Evolutionary conservation across 192 early-diverging fungal genomes (phyloP), one percentile per base, ranked within the genome.

Genomic region (Coemansia erecta): DNA sequence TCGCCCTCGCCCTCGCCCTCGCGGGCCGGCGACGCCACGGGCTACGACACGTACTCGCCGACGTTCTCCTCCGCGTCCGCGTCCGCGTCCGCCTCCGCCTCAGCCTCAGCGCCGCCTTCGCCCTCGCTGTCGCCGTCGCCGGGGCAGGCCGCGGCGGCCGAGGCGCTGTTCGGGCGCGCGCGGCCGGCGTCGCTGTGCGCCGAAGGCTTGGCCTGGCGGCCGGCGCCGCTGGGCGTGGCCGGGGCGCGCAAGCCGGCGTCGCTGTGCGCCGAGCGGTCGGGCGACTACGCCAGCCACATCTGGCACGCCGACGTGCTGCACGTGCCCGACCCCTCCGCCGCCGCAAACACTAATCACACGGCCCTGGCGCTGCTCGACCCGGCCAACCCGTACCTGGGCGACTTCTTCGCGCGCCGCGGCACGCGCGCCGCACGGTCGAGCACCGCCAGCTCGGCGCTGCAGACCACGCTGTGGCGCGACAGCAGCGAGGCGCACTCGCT

Each of bases 341-440:
- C 61, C 13, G 46, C 56, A n/a, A n/a, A n/a, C n/a, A n/a, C n/a
- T n/a, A n/a, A n/a, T n/a, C n/a, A n/a, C 0, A 46, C 51, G 12
- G 41, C 33, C 35, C n/a, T n/a, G n/a, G 56, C 24, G 18, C n/a
- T 54, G 17, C 60, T 77, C 18, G 74, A 77, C 23, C 68, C 69
- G 15, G 46, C 50, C n/a, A 77, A 77, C 17, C 74, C 74, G 24
- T 77, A 77, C 22, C 61, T 77, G 1, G 74, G 61, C 44, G 74
- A 71, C 42, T 68, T 77, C 33, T 43, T 77, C 14, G 61, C 65
- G 33, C 62, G 50, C 44, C 62, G 68, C 60, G 31, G 50, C 5
- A 19, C 18, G 49, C 63, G 62, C 40, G 57, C 45, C 57, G 60
- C 70, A 3, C 43, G 62, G 22, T 12, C 56, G 15, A 60, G 56